Base-by-base conservation (phyloP, 163 green algal species). In the Prototheca wickerhamii region DNA sequence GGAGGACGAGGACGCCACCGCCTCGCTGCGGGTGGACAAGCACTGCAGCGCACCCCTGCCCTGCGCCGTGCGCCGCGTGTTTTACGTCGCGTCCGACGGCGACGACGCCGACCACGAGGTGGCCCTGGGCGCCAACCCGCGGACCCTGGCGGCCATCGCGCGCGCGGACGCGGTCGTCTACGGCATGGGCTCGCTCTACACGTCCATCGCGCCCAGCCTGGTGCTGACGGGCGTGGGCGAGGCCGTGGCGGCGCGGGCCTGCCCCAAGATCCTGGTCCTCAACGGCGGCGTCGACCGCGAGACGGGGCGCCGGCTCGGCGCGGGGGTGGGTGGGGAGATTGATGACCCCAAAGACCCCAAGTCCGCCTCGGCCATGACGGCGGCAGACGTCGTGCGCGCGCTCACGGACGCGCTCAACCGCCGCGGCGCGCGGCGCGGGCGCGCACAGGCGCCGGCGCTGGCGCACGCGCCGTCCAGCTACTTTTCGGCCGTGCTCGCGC, bases 101-200 rank as follows among this genome's bases (percentile, higher is more conserved):
- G 83, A 77, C 34, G 62, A 56, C 31, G 74, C 71, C 28, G 84
- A 95, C 71, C 84, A 92, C 49, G 72, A 98, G 85, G 87, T 99
- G 40, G 86, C 83, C n/a, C 91, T 89, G 6, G 43, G 60, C 1
- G 79, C 88, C 55, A 97, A 98, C 76, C 77, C 82, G 3, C 63
- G 67, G 1, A 78, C 91, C 58, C 56, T 95, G 52, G 25, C 74
- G 2, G 60, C 81, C 46, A 37, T 88, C 34, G 52, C 60, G 35
- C 26, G 40, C 2, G 78, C 81, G 1, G 84, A 95, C 31, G 84
- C 73, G 23, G 64, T 97, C 40, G 66, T 97, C 10, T 97, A 94
- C 67, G 91, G 85, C 73, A 96, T 98, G 81, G 93, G 93, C 46
- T 95, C 85, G 2, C 81, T 99, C 3, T 98, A 96, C 82, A 99